phyloP scores from a whole-genome alignment of 805 yeast genomes.

The Pichia scutulata region DNA sequence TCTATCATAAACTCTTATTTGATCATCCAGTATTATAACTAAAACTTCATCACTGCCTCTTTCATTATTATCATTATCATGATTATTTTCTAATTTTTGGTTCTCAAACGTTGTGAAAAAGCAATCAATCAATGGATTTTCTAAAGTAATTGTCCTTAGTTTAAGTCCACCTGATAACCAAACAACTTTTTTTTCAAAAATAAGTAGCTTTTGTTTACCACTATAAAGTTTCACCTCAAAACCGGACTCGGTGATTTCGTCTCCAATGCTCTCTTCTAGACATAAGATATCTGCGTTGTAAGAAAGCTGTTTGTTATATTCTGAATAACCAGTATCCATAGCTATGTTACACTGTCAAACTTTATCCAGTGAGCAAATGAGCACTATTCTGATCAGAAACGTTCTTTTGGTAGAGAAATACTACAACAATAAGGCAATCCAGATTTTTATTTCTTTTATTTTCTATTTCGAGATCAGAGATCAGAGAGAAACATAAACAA shows the following conservation, averaged over 20 bases:
- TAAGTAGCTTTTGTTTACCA: constrained; percentile 18
- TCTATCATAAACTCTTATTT: constrained; percentile 53
- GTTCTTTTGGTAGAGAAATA: neutral
- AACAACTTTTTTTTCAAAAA: constrained; percentile 31
- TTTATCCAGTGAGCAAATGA: neutral
- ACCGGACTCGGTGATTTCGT: neutral
- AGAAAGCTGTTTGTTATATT: neutral
- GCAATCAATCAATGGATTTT: constrained; percentile 48
- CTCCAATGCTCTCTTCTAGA: neutral
- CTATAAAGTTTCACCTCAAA: constrained; percentile 16
- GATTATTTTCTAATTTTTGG: constrained; percentile 4
- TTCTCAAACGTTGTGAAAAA: constrained; percentile 48
- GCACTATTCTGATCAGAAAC: neutral
- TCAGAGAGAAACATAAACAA: neutral
- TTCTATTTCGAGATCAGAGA: neutral
- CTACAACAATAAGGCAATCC: neutral
- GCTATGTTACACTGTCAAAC: neutral
- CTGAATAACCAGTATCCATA: neutral
- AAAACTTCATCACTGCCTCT: constrained; percentile 20
- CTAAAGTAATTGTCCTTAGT: constrained; percentile 41
- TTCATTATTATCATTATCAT: neutral
- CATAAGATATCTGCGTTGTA: neutral
- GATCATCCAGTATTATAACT: constrained; percentile 52
- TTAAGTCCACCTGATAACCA: constrained; percentile 46
- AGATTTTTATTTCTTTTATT: too few species aligned